A percentile compares a stretch with the other conserved stretches of the same genome.
Evolutionary conservation across 2,329 filamentous ascomycete genomes (phyloP).

Genomic region (Coniochaeta sp.): DNA sequence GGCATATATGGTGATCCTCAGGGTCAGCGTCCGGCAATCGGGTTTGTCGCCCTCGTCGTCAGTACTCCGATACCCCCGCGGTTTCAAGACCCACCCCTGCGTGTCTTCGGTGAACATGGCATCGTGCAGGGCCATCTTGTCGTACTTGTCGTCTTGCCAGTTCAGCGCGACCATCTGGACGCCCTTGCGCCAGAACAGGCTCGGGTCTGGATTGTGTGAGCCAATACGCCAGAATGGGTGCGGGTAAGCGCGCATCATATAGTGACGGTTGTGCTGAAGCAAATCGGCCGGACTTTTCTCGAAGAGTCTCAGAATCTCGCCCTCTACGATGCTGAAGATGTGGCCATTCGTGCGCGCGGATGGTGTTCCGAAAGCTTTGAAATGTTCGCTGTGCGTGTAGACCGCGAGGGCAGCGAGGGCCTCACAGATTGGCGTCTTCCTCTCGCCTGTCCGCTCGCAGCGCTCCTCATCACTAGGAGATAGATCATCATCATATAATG

Average conservation of each 20-base stretch:
- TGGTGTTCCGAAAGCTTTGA: slow-evolving; percentile 62
- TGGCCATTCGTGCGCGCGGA: slow-evolving; percentile 51
- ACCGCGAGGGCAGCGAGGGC: slow-evolving; percentile 68
- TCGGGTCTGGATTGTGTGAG: slow-evolving; percentile 92
- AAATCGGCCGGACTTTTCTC: slow-evolving; percentile 57
- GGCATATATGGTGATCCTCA: slow-evolving; percentile 67
- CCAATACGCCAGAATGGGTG: slow-evolving; percentile 62
- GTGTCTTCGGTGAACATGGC: slow-evolving; percentile 90
- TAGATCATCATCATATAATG: slow-evolving; percentile 37
- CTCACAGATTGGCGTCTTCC: slow-evolving; percentile 55
- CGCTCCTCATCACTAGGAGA: slow-evolving; percentile 6
- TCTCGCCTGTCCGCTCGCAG: slow-evolving; percentile 25
- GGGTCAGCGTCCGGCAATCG: slow-evolving; percentile 48
- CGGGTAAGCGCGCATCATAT: slow-evolving; percentile 89
- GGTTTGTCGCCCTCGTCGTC: slow-evolving; percentile 32
- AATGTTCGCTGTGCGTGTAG: slow-evolving; percentile 82
- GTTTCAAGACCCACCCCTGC: slow-evolving; percentile 80
- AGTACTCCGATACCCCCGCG: slow-evolving; percentile 58
- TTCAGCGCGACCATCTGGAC: slow-evolving; percentile 98
- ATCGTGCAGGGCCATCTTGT: slow-evolving; percentile 93
- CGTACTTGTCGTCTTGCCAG: slow-evolving; percentile 83
- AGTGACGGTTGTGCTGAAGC: slow-evolving; percentile 79
- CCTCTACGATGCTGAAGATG: slow-evolving; percentile 87
- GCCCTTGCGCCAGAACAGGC: slow-evolving; percentile 84
- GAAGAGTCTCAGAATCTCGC: slow-evolving; percentile 54